Evolutionary conservation across 495 filamentous ascomycete genomes (phyloP).

Genomic region (Aspergillus ostianus): DNA sequence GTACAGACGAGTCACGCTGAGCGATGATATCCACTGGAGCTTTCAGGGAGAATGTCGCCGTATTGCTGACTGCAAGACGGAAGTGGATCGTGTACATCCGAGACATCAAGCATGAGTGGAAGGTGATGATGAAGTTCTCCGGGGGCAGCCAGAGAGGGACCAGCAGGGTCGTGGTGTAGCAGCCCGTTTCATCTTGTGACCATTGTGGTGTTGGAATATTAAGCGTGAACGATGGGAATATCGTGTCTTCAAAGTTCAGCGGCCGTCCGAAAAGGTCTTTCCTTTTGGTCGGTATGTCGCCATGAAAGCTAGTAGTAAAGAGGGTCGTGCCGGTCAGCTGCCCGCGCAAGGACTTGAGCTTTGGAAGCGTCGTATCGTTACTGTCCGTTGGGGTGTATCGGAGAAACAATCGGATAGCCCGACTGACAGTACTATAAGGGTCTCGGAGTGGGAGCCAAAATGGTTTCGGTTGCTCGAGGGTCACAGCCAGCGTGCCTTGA

Average conservation of each 20-base stretch:
- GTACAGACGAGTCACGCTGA: conserved; percentile 6
- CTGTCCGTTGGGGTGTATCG: conserved; percentile 3
- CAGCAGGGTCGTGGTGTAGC: conserved; percentile 55
- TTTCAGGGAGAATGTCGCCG: conserved; percentile 1
- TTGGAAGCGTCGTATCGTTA: conserved; percentile 1
- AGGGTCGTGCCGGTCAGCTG: conserved; percentile 16
- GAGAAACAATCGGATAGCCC: conserved; percentile 10
- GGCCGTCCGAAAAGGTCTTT: conserved; percentile 15
- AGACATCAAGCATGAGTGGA: conserved; percentile 69
- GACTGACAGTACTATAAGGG: conserved; percentile 10
- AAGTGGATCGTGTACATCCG: conserved; percentile 66
- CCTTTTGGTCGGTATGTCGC: conserved; percentile 9
- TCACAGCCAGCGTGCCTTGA: conserved; percentile 59
- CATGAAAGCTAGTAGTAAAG: conserved; percentile 10
- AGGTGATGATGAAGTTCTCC: conserved; percentile 63
- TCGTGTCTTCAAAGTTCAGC: conserved; percentile 11
- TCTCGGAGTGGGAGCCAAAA: conserved; percentile 50
- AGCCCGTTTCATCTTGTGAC: conserved; percentile 12
- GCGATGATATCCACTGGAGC: conserved; percentile 6
- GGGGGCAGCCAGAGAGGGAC: conserved; percentile 62
- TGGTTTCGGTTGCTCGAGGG: conserved; percentile 60
- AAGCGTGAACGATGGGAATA: conserved; percentile 4
- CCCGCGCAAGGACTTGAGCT: conserved; percentile 14
- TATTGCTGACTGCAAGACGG: conserved; percentile 42
- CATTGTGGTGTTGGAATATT: conserved; percentile 10